Conservation (phyloP, 345 rosid species). For the Pugionium dolabratum region DNA sequence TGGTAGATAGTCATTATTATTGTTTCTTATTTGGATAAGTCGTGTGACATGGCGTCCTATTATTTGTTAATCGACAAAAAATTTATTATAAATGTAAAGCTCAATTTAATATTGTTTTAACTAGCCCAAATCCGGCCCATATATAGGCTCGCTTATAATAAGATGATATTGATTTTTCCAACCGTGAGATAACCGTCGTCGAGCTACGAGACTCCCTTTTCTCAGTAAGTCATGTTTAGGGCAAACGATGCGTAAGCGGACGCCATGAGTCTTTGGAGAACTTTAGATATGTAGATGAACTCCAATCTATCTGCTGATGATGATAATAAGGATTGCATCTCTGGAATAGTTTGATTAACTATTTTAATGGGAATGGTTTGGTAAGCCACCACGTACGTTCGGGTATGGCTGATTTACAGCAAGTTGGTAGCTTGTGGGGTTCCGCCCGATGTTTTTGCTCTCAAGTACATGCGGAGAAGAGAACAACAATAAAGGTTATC, state of each 20-base stretch:
- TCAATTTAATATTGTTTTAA: too few relatives aligned
- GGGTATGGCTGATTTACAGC: slow-evolving; percentile 58
- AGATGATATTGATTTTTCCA: not conserved
- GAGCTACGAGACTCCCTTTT: slow-evolving; percentile 7
- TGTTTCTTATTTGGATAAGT: too few relatives aligned
- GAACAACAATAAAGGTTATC: too few relatives aligned
- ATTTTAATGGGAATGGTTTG: slow-evolving; percentile 61
- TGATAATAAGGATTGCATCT: slow-evolving; percentile 45
- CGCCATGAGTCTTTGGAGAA: slow-evolving; percentile 34
- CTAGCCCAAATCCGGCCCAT: not conserved
- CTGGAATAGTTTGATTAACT: slow-evolving; percentile 64
- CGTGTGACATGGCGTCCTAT: too few relatives aligned
- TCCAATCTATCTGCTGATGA: slow-evolving; percentile 33
- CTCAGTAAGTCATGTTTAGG: not conserved
- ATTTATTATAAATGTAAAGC: not conserved
- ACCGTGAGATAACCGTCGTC: slow-evolving; percentile 17
- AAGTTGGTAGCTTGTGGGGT: slow-evolving; percentile 69
- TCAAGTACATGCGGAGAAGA: slow-evolving; percentile 33
- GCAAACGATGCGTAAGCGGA: slow-evolving; percentile 31
- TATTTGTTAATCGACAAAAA: too few relatives aligned
- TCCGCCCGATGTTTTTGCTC: slow-evolving; percentile 58
- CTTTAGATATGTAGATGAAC: slow-evolving; percentile 35
- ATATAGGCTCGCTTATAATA: not conserved
- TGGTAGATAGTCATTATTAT: not conserved
- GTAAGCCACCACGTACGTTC: slow-evolving; percentile 50